Evolutionary conservation across 2,329 filamentous ascomycete species (phyloP).

Genomic region (Fusarium sp.): DNA sequence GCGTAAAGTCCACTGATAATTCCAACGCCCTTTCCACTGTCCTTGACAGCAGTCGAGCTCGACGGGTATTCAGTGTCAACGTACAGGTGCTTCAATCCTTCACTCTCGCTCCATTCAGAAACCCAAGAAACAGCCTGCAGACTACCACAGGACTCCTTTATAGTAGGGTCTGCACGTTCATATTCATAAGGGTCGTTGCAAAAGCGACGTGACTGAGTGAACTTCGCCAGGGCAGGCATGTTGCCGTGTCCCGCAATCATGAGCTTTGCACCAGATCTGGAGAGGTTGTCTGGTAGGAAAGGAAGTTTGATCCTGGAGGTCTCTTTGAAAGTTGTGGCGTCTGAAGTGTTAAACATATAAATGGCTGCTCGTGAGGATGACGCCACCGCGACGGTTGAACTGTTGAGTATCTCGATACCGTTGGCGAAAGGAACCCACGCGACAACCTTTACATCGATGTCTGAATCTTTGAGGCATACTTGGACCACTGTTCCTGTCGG

Average conservation of each 20-base stretch:
- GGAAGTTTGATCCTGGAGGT: constrained; percentile 39
- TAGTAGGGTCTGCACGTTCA: constrained; percentile 21
- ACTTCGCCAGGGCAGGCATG: constrained; percentile 44
- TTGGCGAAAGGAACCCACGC: constrained; percentile 52
- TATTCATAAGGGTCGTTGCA: constrained; percentile 47
- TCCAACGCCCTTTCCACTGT: constrained; percentile 44
- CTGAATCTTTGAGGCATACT: constrained; percentile 37
- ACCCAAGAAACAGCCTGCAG: constrained; percentile 42
- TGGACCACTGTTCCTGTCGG: constrained; percentile 50
- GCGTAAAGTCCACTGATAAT: constrained; percentile 51
- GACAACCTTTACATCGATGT: constrained; percentile 39
- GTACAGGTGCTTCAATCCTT: constrained; percentile 48
- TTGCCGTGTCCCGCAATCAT: constrained; percentile 54
- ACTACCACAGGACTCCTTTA: background rate
- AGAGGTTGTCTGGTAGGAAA: constrained; percentile 54
- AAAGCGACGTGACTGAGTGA: constrained; percentile 44
- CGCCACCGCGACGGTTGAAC: constrained; percentile 50
- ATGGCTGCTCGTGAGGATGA: constrained; percentile 41
- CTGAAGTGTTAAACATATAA: constrained; percentile 9
- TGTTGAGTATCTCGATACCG: constrained; percentile 52
- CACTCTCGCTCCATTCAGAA: constrained; percentile 48
- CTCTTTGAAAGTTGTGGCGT: background rate
- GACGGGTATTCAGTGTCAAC: constrained; percentile 46
- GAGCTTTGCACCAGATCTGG: constrained; percentile 43
- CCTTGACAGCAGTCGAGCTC: constrained; percentile 47